A percentile compares a stretch with the other conserved stretches of the same genome.
Evolutionary conservation across 164 flowering plant species (phyloP).

Genomic region (Vitis rupestris): DNA sequence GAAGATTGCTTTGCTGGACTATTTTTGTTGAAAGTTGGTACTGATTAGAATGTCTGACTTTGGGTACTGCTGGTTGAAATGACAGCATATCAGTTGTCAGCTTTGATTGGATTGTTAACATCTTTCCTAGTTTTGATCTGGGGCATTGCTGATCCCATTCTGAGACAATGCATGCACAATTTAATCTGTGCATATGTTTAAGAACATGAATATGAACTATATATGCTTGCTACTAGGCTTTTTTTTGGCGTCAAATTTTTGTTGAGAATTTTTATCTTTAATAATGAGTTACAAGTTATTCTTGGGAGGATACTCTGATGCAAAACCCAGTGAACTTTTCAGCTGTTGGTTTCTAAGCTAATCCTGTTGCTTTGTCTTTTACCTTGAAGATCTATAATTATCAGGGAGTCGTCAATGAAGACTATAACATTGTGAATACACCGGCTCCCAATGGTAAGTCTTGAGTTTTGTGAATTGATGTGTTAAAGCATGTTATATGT

Average conservation of each 20-base stretch:
- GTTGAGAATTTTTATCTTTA: neutral
- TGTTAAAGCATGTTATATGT: neutral
- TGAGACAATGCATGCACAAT: too few species aligned
- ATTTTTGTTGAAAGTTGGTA: neutral
- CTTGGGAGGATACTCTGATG: neutral
- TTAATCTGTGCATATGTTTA: too few species aligned
- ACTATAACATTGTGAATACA: slow-evolving; percentile 76
- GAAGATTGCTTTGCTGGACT: too few species aligned
- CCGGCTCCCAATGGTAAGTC: slow-evolving; percentile 74
- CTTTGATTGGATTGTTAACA: neutral
- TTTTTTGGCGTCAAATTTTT: neutral
- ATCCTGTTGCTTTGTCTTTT: slow-evolving; percentile 5
- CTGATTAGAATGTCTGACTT: neutral
- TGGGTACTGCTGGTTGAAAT: neutral
- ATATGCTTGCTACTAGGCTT: neutral
- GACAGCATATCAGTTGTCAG: neutral
- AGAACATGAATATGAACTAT: too few species aligned
- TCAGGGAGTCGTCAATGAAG: slow-evolving; percentile 85
- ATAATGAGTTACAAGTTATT: neutral
- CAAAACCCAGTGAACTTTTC: neutral
- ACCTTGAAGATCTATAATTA: slow-evolving; percentile 66
- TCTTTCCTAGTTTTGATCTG: neutral
- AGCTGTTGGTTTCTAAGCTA: neutral
- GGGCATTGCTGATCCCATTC: too few species aligned
- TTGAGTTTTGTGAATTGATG: slow-evolving; percentile 5